Conservation (phyloP, 2,329 filamentous ascomycete species). For the Monascus ruber region DNA sequence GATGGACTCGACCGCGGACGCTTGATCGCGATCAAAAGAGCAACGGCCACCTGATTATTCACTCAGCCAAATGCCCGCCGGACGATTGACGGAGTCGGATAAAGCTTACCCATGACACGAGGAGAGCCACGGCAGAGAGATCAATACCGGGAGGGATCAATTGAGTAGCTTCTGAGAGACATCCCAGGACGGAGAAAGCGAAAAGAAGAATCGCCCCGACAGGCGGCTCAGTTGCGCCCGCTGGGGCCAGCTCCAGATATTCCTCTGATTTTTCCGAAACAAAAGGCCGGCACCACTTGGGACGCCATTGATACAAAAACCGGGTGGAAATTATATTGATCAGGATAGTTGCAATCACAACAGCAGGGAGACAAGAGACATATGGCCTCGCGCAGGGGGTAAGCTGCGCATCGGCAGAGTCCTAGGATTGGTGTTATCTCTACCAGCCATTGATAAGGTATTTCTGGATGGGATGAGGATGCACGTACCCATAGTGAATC, state of each 20-base stretch:
- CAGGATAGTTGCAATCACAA: constrained; percentile 15
- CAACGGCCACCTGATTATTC: constrained; percentile 20
- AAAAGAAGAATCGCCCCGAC: constrained; percentile 29
- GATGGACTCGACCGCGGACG: constrained; percentile 33
- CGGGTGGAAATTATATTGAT: constrained; percentile 17
- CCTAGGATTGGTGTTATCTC: constrained; percentile 14
- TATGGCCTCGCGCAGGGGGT: constrained; percentile 25
- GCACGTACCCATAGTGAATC: constrained; percentile 7
- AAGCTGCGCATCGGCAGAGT: constrained; percentile 24
- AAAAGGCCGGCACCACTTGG: constrained; percentile 43
- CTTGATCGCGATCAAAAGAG: constrained; percentile 24
- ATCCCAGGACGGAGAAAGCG: constrained; percentile 24
- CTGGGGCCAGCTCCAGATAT: constrained; percentile 16
- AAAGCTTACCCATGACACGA: constrained; percentile 29
- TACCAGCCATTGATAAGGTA: neutral
- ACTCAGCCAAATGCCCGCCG: constrained; percentile 9
- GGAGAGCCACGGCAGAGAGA: constrained; percentile 12
- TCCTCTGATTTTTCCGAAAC: constrained; percentile 31
- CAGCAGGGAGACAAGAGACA: constrained; percentile 18
- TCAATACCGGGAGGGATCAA: constrained; percentile 9
- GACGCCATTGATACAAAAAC: constrained; percentile 18
- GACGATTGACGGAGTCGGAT: constrained; percentile 1
- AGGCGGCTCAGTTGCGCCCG: constrained; percentile 17
- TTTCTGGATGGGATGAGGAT: neutral
- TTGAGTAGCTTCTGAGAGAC: constrained; percentile 21